Base-by-base conservation (phyloP, 805 yeast species). In the Yamadazyma olivae region DNA sequence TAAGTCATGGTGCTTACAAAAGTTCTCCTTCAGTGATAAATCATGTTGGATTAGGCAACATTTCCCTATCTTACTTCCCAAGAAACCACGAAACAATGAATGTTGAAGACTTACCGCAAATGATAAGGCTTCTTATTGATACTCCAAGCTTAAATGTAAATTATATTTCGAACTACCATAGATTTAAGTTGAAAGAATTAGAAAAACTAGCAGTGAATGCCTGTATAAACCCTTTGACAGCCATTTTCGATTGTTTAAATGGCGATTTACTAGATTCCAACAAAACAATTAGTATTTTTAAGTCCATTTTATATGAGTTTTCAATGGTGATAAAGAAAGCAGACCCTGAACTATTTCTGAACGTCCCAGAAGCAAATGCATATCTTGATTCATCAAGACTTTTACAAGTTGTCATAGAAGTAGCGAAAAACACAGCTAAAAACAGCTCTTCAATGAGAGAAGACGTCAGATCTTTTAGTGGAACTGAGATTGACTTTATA, bases 191-290 rank as follows among this genome's bases (percentile, higher is more conserved):
- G 21, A 19, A 24, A 17, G 48, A 44, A 17, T 64, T 81, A 46
- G 82, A 80, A 48, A 93, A 91, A 56, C 73, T 91, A 39, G 67
- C 83, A 30, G 80, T 84, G 15, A 93, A 93, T 53, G 74, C 86
- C 1, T 85, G 93, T 51, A 80, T 91, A 45, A 91, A 93, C 51
- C 84, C 96, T 0, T 63, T 83, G 19, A 84, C 96, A 0, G 83
- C 96, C 0, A 63, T 88, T 16, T 59, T 85, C 17, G 83, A 86
- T 55, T 83, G 93, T 52, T 53, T 70, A 25, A 93, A 93, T 51
- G 95, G 95, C 22, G 86, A 83, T 34, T 61, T 91, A 14, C 58
- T 70, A n/a, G 50, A 59, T 13, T 61, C 74, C 22, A 52, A 57
- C 3, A 51, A 65, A 6, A 51, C 64, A 3, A 36, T 53, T 8